These are phyloP conservation scores for Podospora tetraspora DNA, from an alignment of 495 filamentous ascomycete species.

Conservation along the genomic window DNA sequence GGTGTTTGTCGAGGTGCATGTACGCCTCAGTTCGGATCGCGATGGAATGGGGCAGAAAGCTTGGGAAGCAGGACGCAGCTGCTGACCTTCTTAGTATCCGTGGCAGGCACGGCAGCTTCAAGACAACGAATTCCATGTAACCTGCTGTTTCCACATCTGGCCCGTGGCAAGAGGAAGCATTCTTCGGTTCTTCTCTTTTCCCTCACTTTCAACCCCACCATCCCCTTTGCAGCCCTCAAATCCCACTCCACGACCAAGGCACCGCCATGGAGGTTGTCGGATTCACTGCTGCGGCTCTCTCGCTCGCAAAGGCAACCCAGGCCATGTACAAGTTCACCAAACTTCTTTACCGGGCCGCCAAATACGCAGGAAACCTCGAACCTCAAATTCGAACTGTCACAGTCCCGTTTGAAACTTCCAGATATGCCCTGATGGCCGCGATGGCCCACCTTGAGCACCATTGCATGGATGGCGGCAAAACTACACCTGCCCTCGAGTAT, in stretches of 20 bases:
- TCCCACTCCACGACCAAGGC: neutral
- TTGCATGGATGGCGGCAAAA: neutral
- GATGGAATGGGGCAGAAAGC: neutral
- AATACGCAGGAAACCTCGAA: too few species aligned
- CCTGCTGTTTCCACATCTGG: too few species aligned
- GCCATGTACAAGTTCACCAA: neutral
- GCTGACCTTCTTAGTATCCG: neutral
- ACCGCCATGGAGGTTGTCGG: neutral
- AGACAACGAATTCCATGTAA: too few species aligned
- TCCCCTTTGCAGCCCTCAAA: too few species aligned
- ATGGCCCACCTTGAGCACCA: neutral
- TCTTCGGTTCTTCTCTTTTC: too few species aligned
- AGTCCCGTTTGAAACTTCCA: neutral
- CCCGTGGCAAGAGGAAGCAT: too few species aligned
- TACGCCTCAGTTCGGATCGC: neutral
- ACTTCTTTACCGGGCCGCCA: neutral
- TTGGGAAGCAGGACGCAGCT: neutral
- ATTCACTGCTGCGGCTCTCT: neutral
- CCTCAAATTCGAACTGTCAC: too few species aligned
- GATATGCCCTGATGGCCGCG: neutral
- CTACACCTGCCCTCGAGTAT: too few species aligned
- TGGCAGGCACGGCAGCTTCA: neutral
- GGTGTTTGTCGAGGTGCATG: neutral
- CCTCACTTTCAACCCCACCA: neutral
- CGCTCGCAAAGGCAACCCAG: neutral